Evolutionary conservation across 31 red algal genomes (phyloP), one percentile per base, ranked within the genome.

Genomic region (Odonthalia washingtoniensis): DNA sequence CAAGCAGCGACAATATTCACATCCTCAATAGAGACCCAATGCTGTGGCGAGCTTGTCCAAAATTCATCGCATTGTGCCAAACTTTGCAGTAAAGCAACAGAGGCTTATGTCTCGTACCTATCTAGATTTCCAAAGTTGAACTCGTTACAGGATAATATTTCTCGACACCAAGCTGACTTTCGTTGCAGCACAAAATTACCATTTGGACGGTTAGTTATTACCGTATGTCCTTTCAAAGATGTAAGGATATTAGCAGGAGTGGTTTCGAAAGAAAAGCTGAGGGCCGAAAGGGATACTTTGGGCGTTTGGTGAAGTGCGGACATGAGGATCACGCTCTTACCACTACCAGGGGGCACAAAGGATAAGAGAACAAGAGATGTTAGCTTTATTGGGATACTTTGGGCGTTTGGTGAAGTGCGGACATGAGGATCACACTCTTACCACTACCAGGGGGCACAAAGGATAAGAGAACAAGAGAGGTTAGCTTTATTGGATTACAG

Each of bases 361-460:
- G n/a, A n/a, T n/a, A n/a, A n/a, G n/a, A n/a, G n/a, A n/a, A n/a
- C n/a, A n/a, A n/a, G n/a, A n/a, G n/a, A n/a, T n/a, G n/a, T n/a
- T n/a, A n/a, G n/a, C n/a, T n/a, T n/a, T n/a, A n/a, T n/a, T n/a
- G 72, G 38, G 82, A 73, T 52, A 87, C 61, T 74, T 91, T 91
- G 9, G 94, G 82, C 27, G 75, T 83, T 17, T 83, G 49, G 40
- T 84, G 84, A 21, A 95, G 72, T 39, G 89, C 80, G 0, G 68
- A 70, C 1, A 83, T 88, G 5, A 95, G 77, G 5, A 95, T 34
- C 94, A 95, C 92, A 65, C 89, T 92, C 74, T 95, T 95, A 61
- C 94, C 94, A 85, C 89, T 91, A 44, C 94, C 94, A 14, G 94
- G 94, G 38, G 94, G 94, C 94, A 42, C 88, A 91, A 5, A 95